Evolutionary conservation across 768 basidiomycete genomes (phyloP), one percentile per base, ranked within the genome.

Genomic region (Boletales sp.): DNA sequence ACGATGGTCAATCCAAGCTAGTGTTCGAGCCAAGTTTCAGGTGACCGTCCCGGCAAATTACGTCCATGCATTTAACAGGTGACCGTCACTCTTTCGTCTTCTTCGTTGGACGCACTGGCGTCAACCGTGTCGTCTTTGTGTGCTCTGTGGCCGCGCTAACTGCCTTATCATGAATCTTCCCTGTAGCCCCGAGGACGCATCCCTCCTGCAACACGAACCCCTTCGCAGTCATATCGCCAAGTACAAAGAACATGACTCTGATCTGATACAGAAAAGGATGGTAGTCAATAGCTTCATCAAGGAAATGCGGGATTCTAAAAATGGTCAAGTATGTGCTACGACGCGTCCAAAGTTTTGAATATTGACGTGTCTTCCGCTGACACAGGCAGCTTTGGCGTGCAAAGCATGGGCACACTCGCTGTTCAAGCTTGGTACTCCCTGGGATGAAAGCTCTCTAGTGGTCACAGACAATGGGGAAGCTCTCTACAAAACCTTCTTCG

Each of bases 151-250:
- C n/a, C 36, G n/a, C n/a, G 9, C n/a, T n/a, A 37, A 17, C 36
- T 17, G 36, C 36, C n/a, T 17, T 17, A 37, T n/a, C 15, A 48
- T 48, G 47, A 53, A 65, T 46, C 45, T 48, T 27, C 65, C 57
- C 2, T 1, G 14, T n/a, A 8, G 10, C 8, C 24, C 50, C 31
- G n/a, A 60, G 8, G 67, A 66, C 18, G 29, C 35, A 7, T 64
- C 57, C 24, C 56, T 67, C 50, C 18, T 57, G 19, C 2, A 52
- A 4, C 47, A 67, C 11, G 64, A 62, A 39, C 65, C 56, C 24
- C 52, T 69, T 29, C 8, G 41, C 30, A 38, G 2, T 21, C 8
- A 37, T 40, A 29, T 60, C 40, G 0, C 42, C 19, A 10, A 55
- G n/a, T 41, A 24, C 21, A 19, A 34, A 31, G 9, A 32, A n/a